Base-by-base conservation (phyloP, 257 asterid species). In the Scutellaria galericulata region DNA sequence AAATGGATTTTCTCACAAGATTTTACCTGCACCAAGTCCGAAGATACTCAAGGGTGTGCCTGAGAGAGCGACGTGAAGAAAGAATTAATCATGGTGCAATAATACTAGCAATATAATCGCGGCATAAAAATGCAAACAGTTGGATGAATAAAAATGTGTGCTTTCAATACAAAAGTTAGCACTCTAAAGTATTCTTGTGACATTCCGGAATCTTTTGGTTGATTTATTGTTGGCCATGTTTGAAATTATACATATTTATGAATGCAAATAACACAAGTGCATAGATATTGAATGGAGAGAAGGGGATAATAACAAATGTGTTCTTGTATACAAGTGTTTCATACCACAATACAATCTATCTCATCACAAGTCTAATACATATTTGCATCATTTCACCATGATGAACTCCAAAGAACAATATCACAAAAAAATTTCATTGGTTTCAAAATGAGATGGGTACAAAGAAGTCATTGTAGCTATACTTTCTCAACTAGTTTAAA, bases 21-120 rank as follows among this genome's bases (percentile, higher is more conserved):
- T 10, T 55, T 79, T 87, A 90, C 98, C 98, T 68, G 85, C 96
- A 69, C 98, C 97, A 45, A 91, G 85, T 73, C 98, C 97, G 62
- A 89, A 79, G 73, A 91, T 51, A 81, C 83, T 89, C 86, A 93
- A 77, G 40, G 96, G 96, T 81, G 82, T 80, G 59, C 98, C 97
- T 90, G 95, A 18, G 48, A 58, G 72, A 60, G 60, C 20, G n/a
- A 22, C 42, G 46, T 44, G 9, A 4, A 35, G 12, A 59, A 24
- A 14, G 5, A 9, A 18, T 35, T 7, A 18, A 15, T 12, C 55
- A 41, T 13, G 53, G 58, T 48, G 61, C 72, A 45, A 15, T 14
- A 1, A 2, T 24, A 24, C 41, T 4, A 27, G 10, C 15, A 37
- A 41, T 40, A 50, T 47, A 48, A 72, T 24, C 37, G 22, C 8